Evolutionary conservation across 2,329 filamentous ascomycete genomes (phyloP).

Genomic region (Botrytis elliptica): DNA sequence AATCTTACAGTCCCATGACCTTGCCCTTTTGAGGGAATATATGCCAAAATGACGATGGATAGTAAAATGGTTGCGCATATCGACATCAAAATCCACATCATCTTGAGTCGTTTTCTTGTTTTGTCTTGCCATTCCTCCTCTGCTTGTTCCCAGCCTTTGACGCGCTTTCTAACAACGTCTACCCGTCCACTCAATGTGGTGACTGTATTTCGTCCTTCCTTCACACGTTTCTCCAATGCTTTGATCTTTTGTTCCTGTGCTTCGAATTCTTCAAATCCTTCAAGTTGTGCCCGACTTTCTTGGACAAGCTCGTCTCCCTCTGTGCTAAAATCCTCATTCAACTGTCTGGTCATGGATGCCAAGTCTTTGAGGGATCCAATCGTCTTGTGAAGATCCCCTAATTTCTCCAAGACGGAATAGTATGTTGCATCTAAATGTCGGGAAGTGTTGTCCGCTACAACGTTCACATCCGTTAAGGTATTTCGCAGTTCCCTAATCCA

Average conservation of each 20-base stretch:
- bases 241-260: conserved; percentile 64
- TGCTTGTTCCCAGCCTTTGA: conserved; percentile 66
- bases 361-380: conserved; percentile 65
- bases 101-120: conserved; percentile 60
- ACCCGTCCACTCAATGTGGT: conserved; percentile 61
- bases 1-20: conserved; percentile 18
- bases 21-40: conserved; percentile 24
- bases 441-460: conserved; percentile 61
- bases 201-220: conserved; percentile 58
- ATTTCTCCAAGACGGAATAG: conserved; percentile 69
- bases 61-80: conserved; percentile 47
- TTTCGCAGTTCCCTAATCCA: conserved; percentile 51
- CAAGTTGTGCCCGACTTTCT: conserved; percentile 56
- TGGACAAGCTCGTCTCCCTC: conserved; percentile 58
- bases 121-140: conserved; percentile 68
- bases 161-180: conserved; percentile 59
- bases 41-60: conserved; percentile 43
- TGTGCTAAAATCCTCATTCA: conserved; percentile 57
- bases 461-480: conserved; percentile 54
- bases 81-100: conserved; percentile 61
- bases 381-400: conserved; percentile 61
- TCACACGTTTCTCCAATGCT: conserved; percentile 60
- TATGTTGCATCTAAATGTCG: conserved; percentile 71
- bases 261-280: conserved; percentile 60
- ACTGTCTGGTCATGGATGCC: conserved; percentile 57